phyloP scores from a whole-genome alignment of 2,329 filamentous ascomycete species.

The Paraconiothyrium brasiliense region DNA sequence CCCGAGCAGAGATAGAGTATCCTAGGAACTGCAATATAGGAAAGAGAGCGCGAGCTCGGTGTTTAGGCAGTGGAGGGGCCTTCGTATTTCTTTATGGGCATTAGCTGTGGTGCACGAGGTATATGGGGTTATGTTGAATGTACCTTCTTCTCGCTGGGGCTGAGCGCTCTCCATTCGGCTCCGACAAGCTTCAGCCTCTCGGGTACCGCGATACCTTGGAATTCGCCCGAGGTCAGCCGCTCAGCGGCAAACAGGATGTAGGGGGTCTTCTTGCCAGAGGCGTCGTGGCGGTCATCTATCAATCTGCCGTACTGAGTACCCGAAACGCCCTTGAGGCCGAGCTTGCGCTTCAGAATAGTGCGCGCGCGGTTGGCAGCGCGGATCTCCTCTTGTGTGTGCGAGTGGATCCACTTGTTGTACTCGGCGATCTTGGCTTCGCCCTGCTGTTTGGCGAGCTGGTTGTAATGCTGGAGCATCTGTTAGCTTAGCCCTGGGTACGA shows the following conservation, averaged over 20 bases:
- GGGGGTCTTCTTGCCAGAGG: conserved; percentile 34
- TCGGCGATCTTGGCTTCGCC: conserved; percentile 54
- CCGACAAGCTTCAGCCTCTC: conserved; percentile 55
- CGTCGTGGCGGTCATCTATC: conserved; percentile 61
- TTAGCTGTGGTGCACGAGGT: conserved; percentile 27
- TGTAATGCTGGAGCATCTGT: conserved; percentile 58
- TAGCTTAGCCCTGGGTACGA: conserved; percentile 5
- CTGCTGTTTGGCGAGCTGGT: conserved; percentile 60
- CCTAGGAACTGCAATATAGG: conserved; percentile 1
- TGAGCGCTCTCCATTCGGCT: conserved; percentile 60
- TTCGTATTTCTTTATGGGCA: conserved; percentile 38
- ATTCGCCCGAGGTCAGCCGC: conserved; percentile 59
- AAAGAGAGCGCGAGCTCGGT: background rate
- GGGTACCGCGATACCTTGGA: conserved; percentile 54
- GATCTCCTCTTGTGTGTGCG: conserved; percentile 66
- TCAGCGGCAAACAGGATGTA: conserved; percentile 59
- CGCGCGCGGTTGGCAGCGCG: conserved; percentile 68
- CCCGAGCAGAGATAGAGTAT: background rate
- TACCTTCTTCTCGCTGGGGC: conserved; percentile 60
- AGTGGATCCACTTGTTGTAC: conserved; percentile 64
- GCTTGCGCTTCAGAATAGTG: conserved; percentile 38
- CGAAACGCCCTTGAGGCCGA: conserved; percentile 19
- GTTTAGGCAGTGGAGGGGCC: conserved; percentile 28
- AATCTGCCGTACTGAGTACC: conserved; percentile 46
- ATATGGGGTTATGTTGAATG: conserved; percentile 12